Evolutionary conservation across 805 yeast species (phyloP).

Genomic region (Ogataea pilisensis): DNA sequence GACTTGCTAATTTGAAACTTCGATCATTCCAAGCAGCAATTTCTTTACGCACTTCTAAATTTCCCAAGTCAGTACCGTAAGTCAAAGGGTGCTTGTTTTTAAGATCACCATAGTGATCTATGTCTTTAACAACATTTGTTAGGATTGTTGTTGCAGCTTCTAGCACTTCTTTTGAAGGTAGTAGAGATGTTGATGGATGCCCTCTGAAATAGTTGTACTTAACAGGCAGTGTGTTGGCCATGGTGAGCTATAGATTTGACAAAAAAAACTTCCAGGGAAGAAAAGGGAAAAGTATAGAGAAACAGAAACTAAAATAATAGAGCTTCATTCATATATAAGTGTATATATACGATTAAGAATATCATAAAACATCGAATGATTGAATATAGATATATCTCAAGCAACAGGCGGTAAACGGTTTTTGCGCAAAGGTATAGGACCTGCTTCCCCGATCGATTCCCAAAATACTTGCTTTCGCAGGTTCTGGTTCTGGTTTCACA

Average conservation of each 20-base stretch:
- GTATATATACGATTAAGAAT: too few relatives aligned
- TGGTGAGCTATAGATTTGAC: neutral
- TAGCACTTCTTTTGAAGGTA: slow-evolving; percentile 54
- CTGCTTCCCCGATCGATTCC: neutral
- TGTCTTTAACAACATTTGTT: slow-evolving; percentile 32
- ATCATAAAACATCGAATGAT: too few relatives aligned
- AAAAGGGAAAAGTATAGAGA: too few relatives aligned
- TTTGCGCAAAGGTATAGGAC: neutral
- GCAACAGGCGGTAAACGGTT: neutral
- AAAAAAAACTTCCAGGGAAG: too few relatives aligned
- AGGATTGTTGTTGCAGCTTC: slow-evolving; percentile 52
- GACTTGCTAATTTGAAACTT: slow-evolving; percentile 31
- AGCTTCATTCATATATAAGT: too few relatives aligned
- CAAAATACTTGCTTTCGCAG: neutral
- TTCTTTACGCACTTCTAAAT: slow-evolving; percentile 52
- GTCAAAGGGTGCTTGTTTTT: slow-evolving; percentile 58
- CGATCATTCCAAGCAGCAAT: slow-evolving; percentile 51
- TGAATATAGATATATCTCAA: too few relatives aligned
- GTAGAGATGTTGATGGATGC: slow-evolving; percentile 59
- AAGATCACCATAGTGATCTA: slow-evolving; percentile 40
- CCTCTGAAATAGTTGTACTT: slow-evolving; percentile 66
- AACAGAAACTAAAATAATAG: too few relatives aligned
- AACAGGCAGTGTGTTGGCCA: neutral
- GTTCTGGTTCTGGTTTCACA: too few relatives aligned
- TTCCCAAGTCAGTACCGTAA: slow-evolving; percentile 79